Base-by-base conservation (phyloP, 2,329 filamentous ascomycete species). In the Lecanicillium sp. region DNA sequence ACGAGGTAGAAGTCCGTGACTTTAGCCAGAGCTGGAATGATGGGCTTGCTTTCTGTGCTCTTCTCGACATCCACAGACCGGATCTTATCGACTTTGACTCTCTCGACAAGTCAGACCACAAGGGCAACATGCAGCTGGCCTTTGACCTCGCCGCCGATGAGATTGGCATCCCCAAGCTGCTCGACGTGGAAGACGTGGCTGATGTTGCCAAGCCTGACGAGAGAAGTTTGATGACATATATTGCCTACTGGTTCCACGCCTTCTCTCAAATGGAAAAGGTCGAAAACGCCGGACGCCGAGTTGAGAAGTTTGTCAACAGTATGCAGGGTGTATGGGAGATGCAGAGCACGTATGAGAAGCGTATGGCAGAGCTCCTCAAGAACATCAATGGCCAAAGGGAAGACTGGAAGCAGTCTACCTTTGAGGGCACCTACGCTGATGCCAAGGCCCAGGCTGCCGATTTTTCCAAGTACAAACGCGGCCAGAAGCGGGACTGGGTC, bases 311-410 rank as follows among this genome's bases (percentile, higher is more conserved):
- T 61, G 87, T 98, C 58, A 89, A 88, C 63, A 97, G 93, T 66
- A 97, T 98, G 93, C 90, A 96, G 63, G 93, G 93, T 19, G 91
- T 93, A 8, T 98, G 93, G 93, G 91, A 96, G 69, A 98, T 98
- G 93, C 90, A 98, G 68, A 95, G 89, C 62, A 87, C 86, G 24
- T 98, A 91, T 63, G 93, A 98, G 73, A 79, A 86, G 60, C 81
- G 93, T 52, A 95, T 97, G 87, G 81, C 81, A 50, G 87, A 83
- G 56, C 75, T 98, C 33, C 73, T 97, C 54, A 76, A 81, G 56
- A 77, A 83, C 54, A 89, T 97, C 57, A 74, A 77, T 21, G 77
- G 77, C 54, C 90, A 95, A 66, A 77, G 84, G 41, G 75, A 84
- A 47, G 66, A 75, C 50, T 98, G 93, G 93, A 78, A 85, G 55